A percentile compares a stretch with the other conserved stretches of the same genome.
Evolutionary conservation across 768 basidiomycete genomes (phyloP).

Genomic region (Leccinum ochraceum): DNA sequence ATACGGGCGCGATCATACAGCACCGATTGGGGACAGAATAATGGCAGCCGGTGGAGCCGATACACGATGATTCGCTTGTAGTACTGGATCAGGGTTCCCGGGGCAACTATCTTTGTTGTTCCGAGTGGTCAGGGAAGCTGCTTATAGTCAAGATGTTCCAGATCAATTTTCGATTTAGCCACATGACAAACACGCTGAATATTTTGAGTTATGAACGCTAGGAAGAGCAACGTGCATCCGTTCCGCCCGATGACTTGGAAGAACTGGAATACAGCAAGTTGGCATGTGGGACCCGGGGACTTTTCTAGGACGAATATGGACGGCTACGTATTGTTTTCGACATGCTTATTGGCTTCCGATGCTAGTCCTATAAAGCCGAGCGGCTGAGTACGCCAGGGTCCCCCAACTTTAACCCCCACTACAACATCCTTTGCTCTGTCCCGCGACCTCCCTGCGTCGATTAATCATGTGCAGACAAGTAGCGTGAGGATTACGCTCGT

Average conservation of each 20-base stretch:
- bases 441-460: background rate
- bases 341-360: conserved; percentile 27
- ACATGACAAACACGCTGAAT: conserved; percentile 31
- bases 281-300: conserved; percentile 28
- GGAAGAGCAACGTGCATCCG: conserved; percentile 23
- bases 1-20: conserved; percentile 7
- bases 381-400: conserved; percentile 1
- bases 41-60: conserved; percentile 21
- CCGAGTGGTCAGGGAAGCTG: conserved; percentile 26
- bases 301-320: conserved; percentile 30
- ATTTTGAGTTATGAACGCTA: conserved; percentile 16
- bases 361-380: conserved; percentile 32
- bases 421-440: conserved; percentile 4
- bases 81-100: conserved; percentile 24
- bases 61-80: conserved; percentile 16
- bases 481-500: conserved; percentile 54
- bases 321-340: conserved; percentile 30
- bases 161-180: conserved; percentile 26
- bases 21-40: conserved; percentile 15
- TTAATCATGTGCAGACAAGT: conserved; percentile 69
- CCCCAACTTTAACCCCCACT: conserved; percentile 20
- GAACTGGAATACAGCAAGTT: conserved; percentile 29
- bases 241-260: conserved; percentile 17
- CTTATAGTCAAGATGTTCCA: conserved; percentile 24
- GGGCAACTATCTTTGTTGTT: conserved; percentile 28